phyloP scores from a whole-genome alignment of 179 eudicot species.

The Silene coronaria region DNA sequence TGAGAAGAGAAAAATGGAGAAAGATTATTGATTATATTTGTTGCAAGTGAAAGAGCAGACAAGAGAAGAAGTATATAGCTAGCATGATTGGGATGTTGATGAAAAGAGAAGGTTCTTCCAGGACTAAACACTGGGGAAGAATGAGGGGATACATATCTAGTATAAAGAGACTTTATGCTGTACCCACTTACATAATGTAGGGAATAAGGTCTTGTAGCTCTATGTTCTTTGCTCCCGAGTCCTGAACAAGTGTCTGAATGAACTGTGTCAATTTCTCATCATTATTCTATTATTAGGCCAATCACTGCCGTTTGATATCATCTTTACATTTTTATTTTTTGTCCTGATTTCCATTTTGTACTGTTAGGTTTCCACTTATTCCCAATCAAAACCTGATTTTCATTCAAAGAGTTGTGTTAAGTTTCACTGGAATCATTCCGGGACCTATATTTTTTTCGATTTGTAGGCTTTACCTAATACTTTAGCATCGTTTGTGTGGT shows the following conservation, averaged over 20 bases:
- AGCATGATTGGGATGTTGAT: slow-evolving; percentile 47
- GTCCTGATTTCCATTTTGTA: slow-evolving; percentile 4
- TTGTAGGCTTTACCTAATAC: slow-evolving; percentile 15
- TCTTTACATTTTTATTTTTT: slow-evolving; percentile 1
- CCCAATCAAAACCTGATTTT: slow-evolving; percentile 10
- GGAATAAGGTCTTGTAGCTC: slow-evolving; percentile 45
- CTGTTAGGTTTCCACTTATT: slow-evolving; percentile 11
- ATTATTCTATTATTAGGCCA: slow-evolving; percentile 22
- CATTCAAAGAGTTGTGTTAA: slow-evolving; percentile 15
- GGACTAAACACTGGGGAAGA: slow-evolving; percentile 29
- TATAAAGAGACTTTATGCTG: slow-evolving; percentile 66
- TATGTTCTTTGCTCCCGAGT: slow-evolving; percentile 28
- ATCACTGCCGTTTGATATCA: slow-evolving; percentile 15
- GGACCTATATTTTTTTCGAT: slow-evolving; percentile 12
- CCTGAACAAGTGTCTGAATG: slow-evolving; percentile 28
- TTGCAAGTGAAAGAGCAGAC: slow-evolving; percentile 39
- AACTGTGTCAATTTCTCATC: slow-evolving; percentile 23
- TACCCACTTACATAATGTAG: slow-evolving; percentile 48
- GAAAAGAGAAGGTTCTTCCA: slow-evolving; percentile 38
- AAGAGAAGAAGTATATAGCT: slow-evolving; percentile 53
- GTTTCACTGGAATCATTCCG: neutral
- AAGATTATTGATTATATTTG: slow-evolving; percentile 25
- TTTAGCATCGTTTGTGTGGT: slow-evolving; percentile 18
- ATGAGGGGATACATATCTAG: slow-evolving; percentile 28
- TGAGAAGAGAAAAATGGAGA: neutral